Evolutionary conservation across 345 rosid genomes (phyloP), one percentile per base, ranked within the genome.

Genomic region (Eucalyptus globulus): DNA sequence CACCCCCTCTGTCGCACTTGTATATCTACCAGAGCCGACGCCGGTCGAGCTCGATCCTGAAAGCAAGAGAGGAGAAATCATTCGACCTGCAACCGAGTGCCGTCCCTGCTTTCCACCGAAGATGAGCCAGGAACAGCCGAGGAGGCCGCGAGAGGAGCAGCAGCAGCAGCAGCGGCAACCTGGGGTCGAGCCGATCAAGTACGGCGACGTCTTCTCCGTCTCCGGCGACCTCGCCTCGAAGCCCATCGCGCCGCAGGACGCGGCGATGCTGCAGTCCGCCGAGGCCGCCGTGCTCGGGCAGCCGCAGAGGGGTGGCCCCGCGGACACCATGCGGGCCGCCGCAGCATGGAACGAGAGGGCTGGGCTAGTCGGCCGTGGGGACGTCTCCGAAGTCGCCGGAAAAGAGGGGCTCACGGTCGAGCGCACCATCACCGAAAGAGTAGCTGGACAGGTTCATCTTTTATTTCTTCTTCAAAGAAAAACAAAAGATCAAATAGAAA

Each of bases 41-140:
- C 58, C 58, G 58, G 58, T 53, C 8, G 5, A 53, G 58, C 5
- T 53, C 24, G 58, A 53, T 53, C 8, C 58, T 53, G 76, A 14
- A 14, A n/a, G 31, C 76, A 0, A 53, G 58, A 19, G 58, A 53
- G 58, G 58, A 53, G 58, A 53, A 53, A 53, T 53, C 11, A 53
- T 53, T 53, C 58, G 1, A 53, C 11, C 11, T 29, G 0, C 62
- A 24, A 69, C 80, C 80, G 21, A 34, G 11, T 16, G 37, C 34
- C 21, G 17, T 69, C 21, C 24, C 80, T 16, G 11, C 43, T 69
- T 69, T 16, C 58, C 80, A 31, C 45, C 49, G 19, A 86, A 86
- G 43, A 95, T 94, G 96, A 92, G 93, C 91, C 89, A 91, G 69
- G 87, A 90, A 80, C 94, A 93, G 86, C 91, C 88, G 9, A 62